Conservation (phyloP, 1,139 yeast species). For the Kurtzmaniella natalensis region DNA sequence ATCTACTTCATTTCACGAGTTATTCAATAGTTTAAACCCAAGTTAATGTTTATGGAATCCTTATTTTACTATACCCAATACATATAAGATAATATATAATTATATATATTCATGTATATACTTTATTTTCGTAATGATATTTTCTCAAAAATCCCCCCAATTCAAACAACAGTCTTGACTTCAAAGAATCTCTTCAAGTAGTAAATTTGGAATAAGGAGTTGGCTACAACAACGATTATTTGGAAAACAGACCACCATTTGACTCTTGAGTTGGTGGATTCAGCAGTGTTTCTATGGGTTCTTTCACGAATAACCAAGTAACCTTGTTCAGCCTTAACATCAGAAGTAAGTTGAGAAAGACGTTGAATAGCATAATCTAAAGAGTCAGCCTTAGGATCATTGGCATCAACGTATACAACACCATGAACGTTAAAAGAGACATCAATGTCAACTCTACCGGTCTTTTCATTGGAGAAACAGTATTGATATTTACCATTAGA, state of each 20-base stretch:
- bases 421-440: conserved; percentile 96
- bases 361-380: conserved; percentile 81
- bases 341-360: conserved; percentile 72
- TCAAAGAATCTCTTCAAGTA: conserved; percentile 94
- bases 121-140: neutral
- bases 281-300: conserved; percentile 97
- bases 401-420: conserved; percentile 79
- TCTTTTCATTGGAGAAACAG: conserved; percentile 87
- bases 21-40: too few species aligned
- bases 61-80: too few species aligned
- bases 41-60: too few species aligned
- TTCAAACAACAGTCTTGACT: conserved; percentile 82
- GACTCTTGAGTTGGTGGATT: conserved; percentile 92
- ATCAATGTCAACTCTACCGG: conserved; percentile 73
- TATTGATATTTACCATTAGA: conserved; percentile 73
- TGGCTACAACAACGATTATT: conserved; percentile 75
- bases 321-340: conserved; percentile 87
- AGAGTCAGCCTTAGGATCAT: conserved; percentile 76
- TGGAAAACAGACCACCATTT: conserved; percentile 98
- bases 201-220: conserved; percentile 89
- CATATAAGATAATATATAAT: too few species aligned
- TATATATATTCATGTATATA: too few species aligned
- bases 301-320: conserved; percentile 95
- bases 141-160: neutral
- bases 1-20: too few species aligned